Conservation (phyloP, 192 early-diverging fungal genomes). For the Pecoramyces ruminantium region DNA sequence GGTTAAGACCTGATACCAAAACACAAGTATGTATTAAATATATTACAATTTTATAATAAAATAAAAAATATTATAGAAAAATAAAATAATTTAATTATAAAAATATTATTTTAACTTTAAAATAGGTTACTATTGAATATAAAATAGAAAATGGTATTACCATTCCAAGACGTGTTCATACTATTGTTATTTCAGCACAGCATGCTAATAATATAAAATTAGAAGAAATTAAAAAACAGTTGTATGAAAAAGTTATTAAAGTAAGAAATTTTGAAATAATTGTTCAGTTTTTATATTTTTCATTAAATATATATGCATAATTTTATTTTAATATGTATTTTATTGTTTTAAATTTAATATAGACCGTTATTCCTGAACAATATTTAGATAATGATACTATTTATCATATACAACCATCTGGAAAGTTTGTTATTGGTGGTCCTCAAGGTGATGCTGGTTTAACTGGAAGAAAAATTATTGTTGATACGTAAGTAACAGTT, state of each 20-base stretch:
- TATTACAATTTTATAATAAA: no score
- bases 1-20: conserved; percentile 98
- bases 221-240: conserved; percentile 64
- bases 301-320: not conserved
- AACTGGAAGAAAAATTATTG: conserved; percentile 92
- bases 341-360: not conserved
- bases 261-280: no score
- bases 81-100: no score
- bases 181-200: conserved; percentile 94
- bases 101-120: no score
- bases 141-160: conserved; percentile 85
- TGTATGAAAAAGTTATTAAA: conserved; percentile 86
- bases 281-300: no score
- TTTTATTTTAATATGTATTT: no score
- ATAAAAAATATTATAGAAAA: no score
- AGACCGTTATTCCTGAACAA: conserved; percentile 70
- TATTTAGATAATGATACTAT: conserved; percentile 72
- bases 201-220: conserved; percentile 76
- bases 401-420: conserved; percentile 97
- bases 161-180: conserved; percentile 87
- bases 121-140: conserved; percentile 88
- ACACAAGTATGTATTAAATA: conserved; percentile 57
- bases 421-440: conserved; percentile 97
- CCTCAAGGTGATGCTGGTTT: conserved; percentile 99
- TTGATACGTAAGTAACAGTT: conserved; percentile 14